phyloP scores from a whole-genome alignment of 257 asterid species.

The Fraxinus excelsior region DNA sequence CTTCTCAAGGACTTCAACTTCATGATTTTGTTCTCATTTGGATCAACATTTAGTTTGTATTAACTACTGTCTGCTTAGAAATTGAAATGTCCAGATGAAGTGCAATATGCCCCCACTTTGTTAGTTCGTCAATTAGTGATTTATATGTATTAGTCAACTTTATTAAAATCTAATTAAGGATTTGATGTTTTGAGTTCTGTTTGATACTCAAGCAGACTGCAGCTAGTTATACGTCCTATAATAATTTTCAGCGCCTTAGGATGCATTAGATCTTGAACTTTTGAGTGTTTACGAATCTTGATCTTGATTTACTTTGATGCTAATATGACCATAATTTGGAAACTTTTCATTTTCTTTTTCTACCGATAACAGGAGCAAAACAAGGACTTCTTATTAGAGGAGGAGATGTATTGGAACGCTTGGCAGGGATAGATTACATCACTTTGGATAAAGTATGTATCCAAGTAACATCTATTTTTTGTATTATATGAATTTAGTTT shows the following conservation, averaged over 20 bases:
- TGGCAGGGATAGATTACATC: slow-evolving; percentile 76
- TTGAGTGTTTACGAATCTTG: not conserved
- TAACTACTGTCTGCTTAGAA: not conserved
- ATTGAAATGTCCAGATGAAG: slow-evolving; percentile 13
- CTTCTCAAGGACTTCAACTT: not conserved
- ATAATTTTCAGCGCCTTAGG: slow-evolving; percentile 7
- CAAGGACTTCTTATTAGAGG: slow-evolving; percentile 94
- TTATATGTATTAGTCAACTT: not conserved
- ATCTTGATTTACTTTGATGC: slow-evolving; percentile 6
- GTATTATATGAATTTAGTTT: slow-evolving; percentile 17
- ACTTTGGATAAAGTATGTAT: slow-evolving; percentile 77
- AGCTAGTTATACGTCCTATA: slow-evolving; percentile 13
- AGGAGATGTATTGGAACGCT: slow-evolving; percentile 94
- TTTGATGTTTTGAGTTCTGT: slow-evolving; percentile 1
- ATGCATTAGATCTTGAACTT: slow-evolving; percentile 13
- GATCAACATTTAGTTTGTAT: slow-evolving; percentile 13
- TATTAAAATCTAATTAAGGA: not conserved
- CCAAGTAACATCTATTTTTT: not conserved
- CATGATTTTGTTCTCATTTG: slow-evolving; percentile 11
- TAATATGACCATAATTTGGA: slow-evolving; percentile 21
- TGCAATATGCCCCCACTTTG: slow-evolving; percentile 15
- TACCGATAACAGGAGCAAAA: slow-evolving; percentile 70
- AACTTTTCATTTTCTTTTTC: slow-evolving; percentile 24
- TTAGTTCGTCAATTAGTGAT: not conserved
- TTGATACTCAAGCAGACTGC: slow-evolving; percentile 11